These are phyloP conservation scores for Saccharum hybrid DNA, from an alignment of 202 grass and related monocot genomes.

Conservation along the genomic window DNA sequence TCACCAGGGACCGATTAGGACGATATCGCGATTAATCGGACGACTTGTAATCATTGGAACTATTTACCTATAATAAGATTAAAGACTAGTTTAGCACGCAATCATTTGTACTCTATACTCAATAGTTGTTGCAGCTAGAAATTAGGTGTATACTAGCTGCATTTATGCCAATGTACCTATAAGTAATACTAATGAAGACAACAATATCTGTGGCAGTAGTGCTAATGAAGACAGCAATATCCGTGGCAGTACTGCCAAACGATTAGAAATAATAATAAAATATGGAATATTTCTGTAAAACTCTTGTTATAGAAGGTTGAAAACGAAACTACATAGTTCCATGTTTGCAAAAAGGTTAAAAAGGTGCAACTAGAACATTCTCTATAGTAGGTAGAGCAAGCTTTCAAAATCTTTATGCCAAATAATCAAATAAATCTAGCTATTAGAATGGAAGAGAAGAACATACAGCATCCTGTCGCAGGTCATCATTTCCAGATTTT, in stretches of 20 bases:
- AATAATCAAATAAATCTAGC: slow-evolving; percentile 5
- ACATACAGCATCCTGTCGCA: slow-evolving; percentile 95
- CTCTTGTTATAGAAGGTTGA: slow-evolving; percentile 9
- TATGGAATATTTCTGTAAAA: slow-evolving; percentile 27
- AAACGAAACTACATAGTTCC: slow-evolving; percentile 19
- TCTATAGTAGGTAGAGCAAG: not conserved
- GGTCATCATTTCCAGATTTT: slow-evolving; percentile 98
- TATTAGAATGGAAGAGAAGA: slow-evolving; percentile 43
- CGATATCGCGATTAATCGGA: no score
- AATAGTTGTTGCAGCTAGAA: slow-evolving; percentile 6
- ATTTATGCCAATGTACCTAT: not conserved
- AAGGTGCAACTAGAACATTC: slow-evolving; percentile 18
- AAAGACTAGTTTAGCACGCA: not conserved
- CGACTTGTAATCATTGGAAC: no score
- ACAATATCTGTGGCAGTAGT: not conserved
- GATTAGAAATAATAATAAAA: slow-evolving; percentile 19
- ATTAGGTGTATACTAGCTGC: slow-evolving; percentile 12
- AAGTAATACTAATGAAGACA: not conserved
- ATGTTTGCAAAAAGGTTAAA: not conserved
- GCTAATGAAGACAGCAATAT: slow-evolving; percentile 16
- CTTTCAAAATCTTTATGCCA: slow-evolving; percentile 4
- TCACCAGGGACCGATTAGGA: no score
- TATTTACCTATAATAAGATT: not conserved
- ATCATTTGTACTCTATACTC: not conserved
- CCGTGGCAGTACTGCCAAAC: not conserved